A percentile compares a stretch with the other conserved stretches of the same genome.
Evolutionary conservation across 2,329 filamentous ascomycete genomes (phyloP).

Genomic region (Blastomyces emzantsi): DNA sequence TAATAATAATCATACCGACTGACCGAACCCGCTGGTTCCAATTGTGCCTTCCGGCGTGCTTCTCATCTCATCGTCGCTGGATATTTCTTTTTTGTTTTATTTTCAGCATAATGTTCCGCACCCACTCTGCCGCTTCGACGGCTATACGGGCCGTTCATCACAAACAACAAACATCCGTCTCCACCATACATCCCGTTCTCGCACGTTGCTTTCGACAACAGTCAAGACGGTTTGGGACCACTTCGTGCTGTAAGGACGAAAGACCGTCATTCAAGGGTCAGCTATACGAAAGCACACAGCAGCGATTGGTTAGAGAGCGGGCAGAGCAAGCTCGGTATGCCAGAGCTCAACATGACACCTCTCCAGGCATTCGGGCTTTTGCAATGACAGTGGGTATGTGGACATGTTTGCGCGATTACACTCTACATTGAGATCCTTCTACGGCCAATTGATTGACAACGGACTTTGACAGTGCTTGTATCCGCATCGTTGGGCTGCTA

Average conservation of each 20-base stretch:
- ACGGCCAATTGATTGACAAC: slow-evolving; percentile 14
- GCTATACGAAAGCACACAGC: slow-evolving; percentile 52
- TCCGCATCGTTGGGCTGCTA: slow-evolving; percentile 47
- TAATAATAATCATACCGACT: too few relatives aligned
- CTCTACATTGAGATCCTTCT: not conserved
- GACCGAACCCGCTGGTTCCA: too few relatives aligned
- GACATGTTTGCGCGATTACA: slow-evolving; percentile 14
- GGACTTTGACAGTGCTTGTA: slow-evolving; percentile 37
- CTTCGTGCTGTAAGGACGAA: slow-evolving; percentile 8
- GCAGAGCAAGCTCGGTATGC: slow-evolving; percentile 47
- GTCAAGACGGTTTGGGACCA: slow-evolving; percentile 1
- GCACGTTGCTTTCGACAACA: slow-evolving; percentile 3
- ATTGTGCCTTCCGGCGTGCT: not conserved
- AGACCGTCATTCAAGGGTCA: slow-evolving; percentile 46
- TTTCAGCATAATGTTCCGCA: slow-evolving; percentile 12
- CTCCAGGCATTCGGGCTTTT: slow-evolving; percentile 29
- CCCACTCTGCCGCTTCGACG: slow-evolving; percentile 12
- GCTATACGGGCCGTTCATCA: slow-evolving; percentile 7
- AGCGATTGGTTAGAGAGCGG: slow-evolving; percentile 50
- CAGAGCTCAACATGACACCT: slow-evolving; percentile 33
- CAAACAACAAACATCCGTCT: slow-evolving; percentile 4
- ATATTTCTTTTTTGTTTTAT: not conserved
- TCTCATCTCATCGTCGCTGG: too few relatives aligned
- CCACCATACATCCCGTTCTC: slow-evolving; percentile 3
- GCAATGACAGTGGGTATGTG: slow-evolving; percentile 29